A percentile compares a stretch with the other conserved stretches of the same genome.
Evolutionary conservation across 2,329 filamentous ascomycete species (phyloP).

Genomic region (Colletotrichum paranaense): DNA sequence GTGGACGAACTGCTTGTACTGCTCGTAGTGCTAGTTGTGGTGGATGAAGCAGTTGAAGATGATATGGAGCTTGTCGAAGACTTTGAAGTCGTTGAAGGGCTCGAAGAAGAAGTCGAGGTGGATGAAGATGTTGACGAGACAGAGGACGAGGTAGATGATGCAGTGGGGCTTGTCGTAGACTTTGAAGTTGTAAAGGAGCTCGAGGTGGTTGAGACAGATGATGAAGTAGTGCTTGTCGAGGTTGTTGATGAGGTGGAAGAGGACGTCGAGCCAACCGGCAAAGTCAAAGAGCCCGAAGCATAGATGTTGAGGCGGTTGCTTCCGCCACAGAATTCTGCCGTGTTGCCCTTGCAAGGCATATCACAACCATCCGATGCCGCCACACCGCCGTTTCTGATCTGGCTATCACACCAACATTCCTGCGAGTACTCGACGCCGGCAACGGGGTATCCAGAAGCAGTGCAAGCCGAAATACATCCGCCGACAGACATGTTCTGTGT

Average conservation of each 20-base stretch:
- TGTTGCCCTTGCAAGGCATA: constrained; percentile 46
- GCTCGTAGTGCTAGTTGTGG: not conserved
- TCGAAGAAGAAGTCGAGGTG: not conserved
- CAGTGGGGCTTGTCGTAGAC: not conserved
- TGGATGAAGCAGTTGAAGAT: not conserved
- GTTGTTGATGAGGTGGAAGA: not conserved
- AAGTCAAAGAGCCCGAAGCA: constrained; percentile 16
- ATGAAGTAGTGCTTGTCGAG: not conserved
- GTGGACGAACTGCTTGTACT: too few relatives aligned
- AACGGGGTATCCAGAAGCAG: not conserved
- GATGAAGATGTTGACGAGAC: not conserved
- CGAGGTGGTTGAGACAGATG: not conserved
- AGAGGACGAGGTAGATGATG: not conserved
- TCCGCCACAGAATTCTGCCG: constrained; percentile 46
- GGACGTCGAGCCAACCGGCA: not conserved
- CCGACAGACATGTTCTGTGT: not conserved
- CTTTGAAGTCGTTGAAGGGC: not conserved
- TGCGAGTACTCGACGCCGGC: constrained; percentile 4
- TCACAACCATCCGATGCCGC: constrained; percentile 44
- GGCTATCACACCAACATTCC: constrained; percentile 39
- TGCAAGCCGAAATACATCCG: not conserved
- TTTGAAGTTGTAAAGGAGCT: not conserved
- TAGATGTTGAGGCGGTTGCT: constrained; percentile 47
- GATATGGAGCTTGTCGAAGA: not conserved
- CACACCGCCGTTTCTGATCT: constrained; percentile 40